Percentiles rank a stretch among this genome's conserved stretches.
These are phyloP conservation scores for Gonapodya sp. DNA, from an alignment of 192 early-diverging fungal genomes.

Conservation along the genomic window DNA sequence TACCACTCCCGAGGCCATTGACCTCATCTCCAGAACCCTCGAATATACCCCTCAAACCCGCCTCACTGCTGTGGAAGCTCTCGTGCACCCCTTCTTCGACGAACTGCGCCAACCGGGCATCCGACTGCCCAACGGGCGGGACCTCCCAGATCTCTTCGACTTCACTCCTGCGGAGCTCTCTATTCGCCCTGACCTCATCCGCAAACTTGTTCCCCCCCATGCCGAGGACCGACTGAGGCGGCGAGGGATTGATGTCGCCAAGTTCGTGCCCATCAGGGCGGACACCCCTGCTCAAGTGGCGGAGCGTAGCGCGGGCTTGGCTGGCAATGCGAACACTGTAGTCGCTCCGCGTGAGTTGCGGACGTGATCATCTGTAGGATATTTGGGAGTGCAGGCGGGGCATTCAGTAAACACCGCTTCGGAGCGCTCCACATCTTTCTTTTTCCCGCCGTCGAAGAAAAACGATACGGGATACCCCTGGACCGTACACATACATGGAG, in stretches of 20 bases:
- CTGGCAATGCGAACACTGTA: not conserved
- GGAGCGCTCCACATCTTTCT: too few species aligned
- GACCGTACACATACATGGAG: too few species aligned
- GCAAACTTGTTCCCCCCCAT: slow-evolving; percentile 73
- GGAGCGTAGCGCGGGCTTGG: not conserved
- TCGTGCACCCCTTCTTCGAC: slow-evolving; percentile 95
- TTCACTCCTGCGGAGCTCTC: slow-evolving; percentile 79
- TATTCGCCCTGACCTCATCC: slow-evolving; percentile 71
- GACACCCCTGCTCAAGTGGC: not conserved
- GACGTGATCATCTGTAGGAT: too few species aligned
- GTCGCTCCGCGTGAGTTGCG: not conserved
- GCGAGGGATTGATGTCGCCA: slow-evolving; percentile 48
- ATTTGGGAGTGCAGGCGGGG: too few species aligned
- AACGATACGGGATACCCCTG: too few species aligned
- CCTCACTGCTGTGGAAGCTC: slow-evolving; percentile 78
- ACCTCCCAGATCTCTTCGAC: slow-evolving; percentile 87
- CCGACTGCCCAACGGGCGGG: slow-evolving; percentile 67
- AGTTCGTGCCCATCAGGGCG: not conserved
- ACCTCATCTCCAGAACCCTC: slow-evolving; percentile 72
- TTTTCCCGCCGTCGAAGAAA: too few species aligned
- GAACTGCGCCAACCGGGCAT: slow-evolving; percentile 82
- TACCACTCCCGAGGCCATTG: slow-evolving; percentile 73
- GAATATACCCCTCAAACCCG: slow-evolving; percentile 84
- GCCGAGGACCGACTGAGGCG: slow-evolving; percentile 47
- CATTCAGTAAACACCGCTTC: too few species aligned